Base-by-base conservation (phyloP, 331 rosid genomes). In the Telfairia occidentalis region DNA sequence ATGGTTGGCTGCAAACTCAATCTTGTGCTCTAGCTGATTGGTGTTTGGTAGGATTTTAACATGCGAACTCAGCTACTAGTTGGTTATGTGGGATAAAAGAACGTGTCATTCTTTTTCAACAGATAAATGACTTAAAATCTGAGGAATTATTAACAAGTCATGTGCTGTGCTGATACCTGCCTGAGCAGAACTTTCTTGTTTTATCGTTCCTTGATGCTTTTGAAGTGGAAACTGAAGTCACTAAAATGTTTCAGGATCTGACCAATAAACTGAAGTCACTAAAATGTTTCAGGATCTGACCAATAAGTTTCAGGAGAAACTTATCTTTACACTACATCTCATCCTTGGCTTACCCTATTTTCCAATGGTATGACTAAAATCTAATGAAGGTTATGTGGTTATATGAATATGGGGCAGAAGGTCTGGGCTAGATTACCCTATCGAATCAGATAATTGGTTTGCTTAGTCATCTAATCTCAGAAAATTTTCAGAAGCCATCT, bases 31-130 rank as follows among this genome's bases (percentile, higher is more conserved):
- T 70, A 70, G 54, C 75, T 26, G 38, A 70, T 70, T 45, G 57
- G 60, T 24, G 60, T 71, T 71, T 48, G 16, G 60, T 71, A 29
- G 75, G 60, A 46, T 71, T 45, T 71, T 71, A 71, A 9, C 48
- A 8, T 29, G 75, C 24, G 11, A 71, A 48, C 15, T 18, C 43
- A 18, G 75, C 29, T 8, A 71, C 75, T 71, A 18, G 34, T 30
- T 9, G 43, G 57, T 46, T 48, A 26, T 71, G 75, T 71, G 75
- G 42, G 60, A 48, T 71, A 4, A 48, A 71, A 71, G 75, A 29
- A 46, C 35, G 18, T 16, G 24, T 16, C 59, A 71, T 8, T 71
- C 28, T 48, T 42, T 42, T 11, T 29, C 73, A 29, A 67, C 73
- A 42, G 73, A 63, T 63, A 40, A 67, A 67, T 46, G 75, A 48